Base-by-base conservation (phyloP, 306 rosid species). In the Quercus parvula region DNA sequence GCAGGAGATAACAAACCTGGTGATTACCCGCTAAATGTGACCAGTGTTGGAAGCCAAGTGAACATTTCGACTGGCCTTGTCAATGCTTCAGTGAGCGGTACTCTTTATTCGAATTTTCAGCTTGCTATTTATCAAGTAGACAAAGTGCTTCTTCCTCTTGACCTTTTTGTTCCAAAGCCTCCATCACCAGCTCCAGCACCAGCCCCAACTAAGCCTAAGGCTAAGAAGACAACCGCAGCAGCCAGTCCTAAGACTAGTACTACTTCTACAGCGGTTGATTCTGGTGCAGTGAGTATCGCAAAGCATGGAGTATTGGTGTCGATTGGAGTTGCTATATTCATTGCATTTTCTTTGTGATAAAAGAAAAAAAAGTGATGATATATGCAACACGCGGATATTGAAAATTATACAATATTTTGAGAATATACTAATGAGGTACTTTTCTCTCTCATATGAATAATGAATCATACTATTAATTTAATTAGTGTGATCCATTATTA, bases 21-120 rank as follows among this genome's bases (percentile, higher is more conserved):
- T 8, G 87, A 91, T 82, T 88, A 82, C 14, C 97, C 92, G 6
- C 81, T 92, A 1, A 92, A 92, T 44, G 86, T 89, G 24, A 91
- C 92, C 28, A 84, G 87, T 6, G 76, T 88, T 3, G 88, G 95
- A 7, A 88, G 69, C 83, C 78, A 79, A 15, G 94, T 90, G 15
- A 88, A 81, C 81, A 85, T 92, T 58, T 88, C 94, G 1, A 89
- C 94, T 11, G 97, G 96, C 3, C 83, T 87, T 3, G 96, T 89
- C 2, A 91, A 92, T 66, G 88, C 97, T 24, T 56, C 90, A 17
- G 70, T 92, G 20, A 84, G 89, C 0, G 96, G 90, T 2, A 88
- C 91, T 11, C 69, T 92, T 7, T 92, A 89, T 61, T 31, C 88
- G 0, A 94, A 91, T 54, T 74, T 33, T 59, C 90, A 88, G 71